Base-by-base conservation (phyloP, 768 basidiomycete genomes). In the Suillus lakei region DNA sequence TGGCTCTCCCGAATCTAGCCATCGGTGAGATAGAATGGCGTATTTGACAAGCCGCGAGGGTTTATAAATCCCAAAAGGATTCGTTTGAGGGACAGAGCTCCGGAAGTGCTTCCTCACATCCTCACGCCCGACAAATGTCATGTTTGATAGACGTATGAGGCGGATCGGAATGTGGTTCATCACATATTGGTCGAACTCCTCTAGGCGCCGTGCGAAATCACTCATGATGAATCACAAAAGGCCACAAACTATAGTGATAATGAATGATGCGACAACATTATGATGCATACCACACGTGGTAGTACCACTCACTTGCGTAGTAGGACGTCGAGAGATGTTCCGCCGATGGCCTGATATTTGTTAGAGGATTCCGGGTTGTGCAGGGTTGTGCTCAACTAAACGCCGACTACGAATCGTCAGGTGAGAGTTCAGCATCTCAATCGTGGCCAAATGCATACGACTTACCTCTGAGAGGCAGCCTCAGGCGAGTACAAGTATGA, bases 1-100 rank as follows among this genome's bases (percentile, higher is more conserved):
- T 15, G 59, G 59, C 34, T 64, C 63, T 43, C 63, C 63, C 48
- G 39, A 43, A 50, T 36, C 23, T 7, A 64, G 23, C 63, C 63
- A 64, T 34, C 63, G 59, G 12, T 64, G 63, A 32, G 63, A 64
- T 34, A 64, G 26, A 30, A 64, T 61, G 44, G 63, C 63, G 28
- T 64, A 64, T 61, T n/a, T 28, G 60, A 54, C 30, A 54, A 32
- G 21, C 6, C 18, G 18, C 2, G 53, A 54, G 53, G 18, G 30
- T 21, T 13, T 32, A 13, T 54, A 54, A 5, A 21, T 1, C 30
- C 53, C 53, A 12, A 8, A 28, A 16, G 10, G 2, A 54, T 54
- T 1, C 21, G 21, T 32, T n/a, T 2, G 18, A 54, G 53, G 53
- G 12, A 54, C 53, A 32, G 3, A 54, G 53, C 18, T 5, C 10